Base-by-base conservation (phyloP, 2,329 filamentous ascomycete species). In the Bretziella fagacearum region DNA sequence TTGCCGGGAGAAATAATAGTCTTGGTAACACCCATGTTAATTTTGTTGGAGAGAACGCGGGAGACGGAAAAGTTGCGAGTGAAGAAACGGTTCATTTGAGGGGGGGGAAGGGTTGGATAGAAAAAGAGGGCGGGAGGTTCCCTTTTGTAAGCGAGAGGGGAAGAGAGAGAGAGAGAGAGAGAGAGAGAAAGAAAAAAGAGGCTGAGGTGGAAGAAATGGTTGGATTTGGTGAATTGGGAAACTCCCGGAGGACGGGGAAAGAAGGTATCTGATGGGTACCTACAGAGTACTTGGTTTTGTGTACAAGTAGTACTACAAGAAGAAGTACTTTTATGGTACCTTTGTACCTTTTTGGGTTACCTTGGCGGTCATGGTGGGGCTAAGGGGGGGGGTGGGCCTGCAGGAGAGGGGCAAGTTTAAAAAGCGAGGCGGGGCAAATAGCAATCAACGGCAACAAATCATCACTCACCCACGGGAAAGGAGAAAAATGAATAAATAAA, bases 1-100 rank as follows among this genome's bases (percentile, higher is more conserved):
- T 71, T 70, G 58, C 89, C 87, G 53, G 72, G 63, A 29, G 64
- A 58, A 56, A 79, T 61, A 53, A 73, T 63, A 43, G 69, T 71
- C 70, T 85, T 93, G 51, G 68, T 71, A 58, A 94, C 83, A 62
- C 72, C 79, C 81, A 86, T 86, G 57, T 52, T 70, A 62, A 53
- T 46, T 5, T 30, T 10, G 27, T 30, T 30, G 27, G n/a, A n/a
- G n/a, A n/a, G 15, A 27, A 27, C 26, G 40, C 10, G 33, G 37
- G 46, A 39, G 43, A 46, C 25, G 6, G 15, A 26, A 40, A 17
- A 27, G 18, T 29, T 30, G 7, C 25, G 26, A 30, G 26, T 18
- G 29, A 49, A 49, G 47, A 41, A 48, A 33, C 22, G 15, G 15
- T 29, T 43, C 15, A 18, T 30, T 15, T 17, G 25, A 17, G 10